Percentiles rank a stretch among this genome's conserved stretches.
Evolutionary conservation across 495 filamentous ascomycete species (phyloP).

Genomic region (Xylaria curta): DNA sequence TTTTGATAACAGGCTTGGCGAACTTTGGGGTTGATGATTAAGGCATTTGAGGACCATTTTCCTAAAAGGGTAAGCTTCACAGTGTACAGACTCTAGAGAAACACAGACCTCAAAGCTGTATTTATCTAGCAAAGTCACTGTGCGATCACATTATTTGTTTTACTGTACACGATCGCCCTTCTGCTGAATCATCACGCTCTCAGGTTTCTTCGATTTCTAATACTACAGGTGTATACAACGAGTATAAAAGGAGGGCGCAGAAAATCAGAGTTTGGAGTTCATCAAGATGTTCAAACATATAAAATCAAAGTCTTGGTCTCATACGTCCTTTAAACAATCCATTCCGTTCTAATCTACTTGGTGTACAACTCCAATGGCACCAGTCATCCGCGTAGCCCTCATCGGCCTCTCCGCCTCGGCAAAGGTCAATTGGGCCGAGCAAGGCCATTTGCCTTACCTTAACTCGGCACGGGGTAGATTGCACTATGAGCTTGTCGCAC

Average conservation of each 20-base stretch:
- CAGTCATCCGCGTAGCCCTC: constrained; percentile 60
- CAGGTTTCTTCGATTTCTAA: constrained; percentile 15
- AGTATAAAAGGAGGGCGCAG: constrained; percentile 9
- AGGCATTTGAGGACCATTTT: constrained; percentile 17
- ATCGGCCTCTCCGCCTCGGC: constrained; percentile 62
- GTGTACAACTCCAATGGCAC: constrained; percentile 42
- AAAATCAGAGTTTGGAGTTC: not conserved
- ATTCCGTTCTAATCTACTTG: not conserved
- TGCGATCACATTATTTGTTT: not conserved
- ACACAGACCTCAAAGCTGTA: not conserved
- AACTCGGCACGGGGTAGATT: constrained; percentile 44
- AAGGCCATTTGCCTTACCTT: constrained; percentile 64
- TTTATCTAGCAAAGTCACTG: no score
- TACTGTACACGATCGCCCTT: not conserved
- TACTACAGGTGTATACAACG: not conserved
- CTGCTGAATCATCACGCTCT: constrained; percentile 12
- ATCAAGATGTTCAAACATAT: not conserved
- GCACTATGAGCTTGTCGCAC: constrained; percentile 62
- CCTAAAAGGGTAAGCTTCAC: constrained; percentile 21
- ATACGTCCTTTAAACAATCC: not conserved
- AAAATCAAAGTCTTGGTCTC: not conserved
- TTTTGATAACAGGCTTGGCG: constrained; percentile 5
- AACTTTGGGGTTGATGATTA: constrained; percentile 1
- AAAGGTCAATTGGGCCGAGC: constrained; percentile 58
- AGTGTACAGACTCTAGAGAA: not conserved